phyloP scores from a whole-genome alignment of 257 asterid genomes.

The Cynanchum wilfordii region DNA sequence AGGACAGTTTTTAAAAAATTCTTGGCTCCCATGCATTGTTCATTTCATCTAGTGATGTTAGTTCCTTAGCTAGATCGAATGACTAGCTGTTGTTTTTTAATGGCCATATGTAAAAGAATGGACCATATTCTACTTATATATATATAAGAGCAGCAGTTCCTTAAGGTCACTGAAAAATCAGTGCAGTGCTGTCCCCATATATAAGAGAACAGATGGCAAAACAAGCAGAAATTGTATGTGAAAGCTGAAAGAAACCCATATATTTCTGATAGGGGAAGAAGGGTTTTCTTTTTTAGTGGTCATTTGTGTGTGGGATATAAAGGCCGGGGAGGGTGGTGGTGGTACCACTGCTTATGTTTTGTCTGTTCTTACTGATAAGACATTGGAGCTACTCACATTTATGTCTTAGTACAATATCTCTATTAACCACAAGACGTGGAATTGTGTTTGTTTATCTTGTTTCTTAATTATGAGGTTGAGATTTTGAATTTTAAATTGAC shows the following conservation, averaged over 20 bases:
- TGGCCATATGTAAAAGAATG: not conserved
- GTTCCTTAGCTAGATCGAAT: no score
- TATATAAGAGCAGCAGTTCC: constrained; percentile 13
- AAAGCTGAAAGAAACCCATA: constrained; percentile 13
- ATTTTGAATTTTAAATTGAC: no score
- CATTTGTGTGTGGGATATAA: not conserved
- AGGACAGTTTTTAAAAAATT: no score
- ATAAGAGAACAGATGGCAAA: not conserved
- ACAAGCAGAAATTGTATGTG: not conserved
- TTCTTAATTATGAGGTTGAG: no score
- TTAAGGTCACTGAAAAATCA: constrained; percentile 6
- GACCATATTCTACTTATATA: not conserved
- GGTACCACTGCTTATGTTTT: not conserved
- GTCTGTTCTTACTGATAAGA: constrained; percentile 8
- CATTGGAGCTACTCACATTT: constrained; percentile 13
- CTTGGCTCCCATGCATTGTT: no score
- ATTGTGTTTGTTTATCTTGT: no score
- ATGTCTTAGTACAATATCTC: not conserved
- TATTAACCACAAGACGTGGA: no score
- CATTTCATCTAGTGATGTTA: no score
- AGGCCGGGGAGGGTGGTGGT: not conserved
- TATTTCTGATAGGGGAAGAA: not conserved
- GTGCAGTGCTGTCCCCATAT: constrained; percentile 8
- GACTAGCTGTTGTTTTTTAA: not conserved
- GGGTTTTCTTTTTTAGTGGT: not conserved